phyloP scores from a whole-genome alignment of 2,329 filamentous ascomycete genomes.

The Sporothrix luriei region DNA sequence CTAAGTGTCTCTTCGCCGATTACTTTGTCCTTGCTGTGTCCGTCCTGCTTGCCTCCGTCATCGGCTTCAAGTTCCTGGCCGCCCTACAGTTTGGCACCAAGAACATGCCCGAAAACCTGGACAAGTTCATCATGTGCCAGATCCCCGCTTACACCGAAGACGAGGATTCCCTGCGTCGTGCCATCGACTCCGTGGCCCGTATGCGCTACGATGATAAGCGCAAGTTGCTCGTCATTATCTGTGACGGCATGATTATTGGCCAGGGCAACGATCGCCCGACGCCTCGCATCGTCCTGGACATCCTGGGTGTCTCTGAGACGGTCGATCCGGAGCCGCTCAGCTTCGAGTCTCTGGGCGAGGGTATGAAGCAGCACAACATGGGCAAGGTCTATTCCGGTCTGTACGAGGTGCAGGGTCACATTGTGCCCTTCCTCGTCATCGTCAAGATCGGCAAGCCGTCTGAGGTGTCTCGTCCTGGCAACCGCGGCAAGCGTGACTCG shows the following conservation, averaged over 20 bases:
- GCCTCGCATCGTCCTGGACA: conserved; percentile 93
- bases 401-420: conserved; percentile 96
- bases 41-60: conserved; percentile 74
- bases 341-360: conserved; percentile 95
- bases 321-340: conserved; percentile 94
- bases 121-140: conserved; percentile 98
- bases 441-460: conserved; percentile 98
- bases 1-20: conserved; percentile 80
- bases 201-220: conserved; percentile 99
- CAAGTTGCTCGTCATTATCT: conserved; percentile 88
- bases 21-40: conserved; percentile 90
- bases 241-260: conserved; percentile 99
- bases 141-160: conserved; percentile 98
- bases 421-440: conserved; percentile 94
- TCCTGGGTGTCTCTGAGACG: conserved; percentile 89
- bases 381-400: conserved; percentile 97
- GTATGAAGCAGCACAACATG: conserved; percentile 98
- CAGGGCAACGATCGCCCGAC: conserved; percentile 97
- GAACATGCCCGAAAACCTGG: conserved; percentile 90
- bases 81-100: conserved; percentile 91
- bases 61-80: conserved; percentile 95
- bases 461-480: conserved; percentile 90
- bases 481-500: conserved; percentile 98
- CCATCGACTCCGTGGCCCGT: conserved; percentile 90
- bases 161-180: conserved; percentile 93